Base-by-base conservation (phyloP, 75 land plant genomes). In the Cryptomeria japonica region DNA sequence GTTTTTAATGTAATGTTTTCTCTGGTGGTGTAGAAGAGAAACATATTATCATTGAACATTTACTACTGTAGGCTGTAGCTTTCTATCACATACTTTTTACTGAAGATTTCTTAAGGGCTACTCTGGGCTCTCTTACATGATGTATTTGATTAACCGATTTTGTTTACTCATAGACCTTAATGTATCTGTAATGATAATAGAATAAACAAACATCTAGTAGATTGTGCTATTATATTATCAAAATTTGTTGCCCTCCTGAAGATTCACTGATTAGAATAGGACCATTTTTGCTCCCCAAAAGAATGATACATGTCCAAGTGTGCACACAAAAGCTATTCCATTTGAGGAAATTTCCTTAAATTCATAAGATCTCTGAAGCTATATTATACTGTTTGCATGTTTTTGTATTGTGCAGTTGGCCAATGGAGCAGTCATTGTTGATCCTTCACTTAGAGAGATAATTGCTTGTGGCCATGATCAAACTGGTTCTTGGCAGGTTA, bases 401-500 rank as follows among this genome's bases (percentile, higher is more conserved):
- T 90, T 44, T 77, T 85, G 51, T 41, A 38, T 84, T 76, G 87
- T 92, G 41, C 96, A 98, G 97, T 90, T 91, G 28, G 86, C 91
- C 31, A 97, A 98, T 91, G 96, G 96, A 84, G 99, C 96, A 32
- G 93, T 97, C 13, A 97, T 98, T 47, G 99, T 97, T 58, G 99
- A 97, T 93, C 99, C 99, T 79, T 88, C 89, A 34, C 83, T 55
- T 44, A 92, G 87, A 16, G 84, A 89, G 53, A 88, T 97, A 13
- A 93, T 98, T 88, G 90, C 96, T 22, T 89, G 89, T 83, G 99
- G 95, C 37, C 58, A 86, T 89, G 99, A 98, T 85, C 91, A 95
- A 85, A 92, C 89, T 37, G 90, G 89, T 87, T 73, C 86, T 36
- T 89, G 89, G 86, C 39, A 61, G 36, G 58, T 78, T 89, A 3